phyloP scores from a whole-genome alignment of 495 filamentous ascomycete species.

The Tuber calosporum region DNA sequence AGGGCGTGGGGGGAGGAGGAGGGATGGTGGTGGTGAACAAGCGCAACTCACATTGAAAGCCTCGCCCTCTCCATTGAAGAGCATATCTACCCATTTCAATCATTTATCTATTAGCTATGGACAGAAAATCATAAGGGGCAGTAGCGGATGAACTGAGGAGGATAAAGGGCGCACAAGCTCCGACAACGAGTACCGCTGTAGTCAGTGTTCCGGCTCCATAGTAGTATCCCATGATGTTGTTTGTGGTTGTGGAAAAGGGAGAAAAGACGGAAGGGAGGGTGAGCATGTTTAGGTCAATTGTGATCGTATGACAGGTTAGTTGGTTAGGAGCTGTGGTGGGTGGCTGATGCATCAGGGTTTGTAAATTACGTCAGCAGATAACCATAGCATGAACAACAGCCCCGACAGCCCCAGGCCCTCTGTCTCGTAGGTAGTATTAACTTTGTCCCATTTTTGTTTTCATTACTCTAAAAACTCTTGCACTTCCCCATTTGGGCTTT shows the following conservation, averaged over 20 bases:
- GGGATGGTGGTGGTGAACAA: conserved; percentile 2
- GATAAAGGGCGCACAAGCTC: conserved; percentile 60
- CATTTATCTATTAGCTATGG: conserved; percentile 43
- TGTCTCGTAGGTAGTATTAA: neutral
- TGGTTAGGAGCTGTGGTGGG: neutral
- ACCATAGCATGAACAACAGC: neutral
- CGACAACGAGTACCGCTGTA: conserved; percentile 69
- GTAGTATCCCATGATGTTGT: conserved; percentile 33
- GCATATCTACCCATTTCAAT: conserved; percentile 64
- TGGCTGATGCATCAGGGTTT: neutral
- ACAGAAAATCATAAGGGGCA: conserved; percentile 12
- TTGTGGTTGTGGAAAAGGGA: conserved; percentile 9
- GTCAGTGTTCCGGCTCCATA: conserved; percentile 64
- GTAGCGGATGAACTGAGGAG: conserved; percentile 7
- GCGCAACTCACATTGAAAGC: conserved; percentile 73
- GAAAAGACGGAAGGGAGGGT: conserved; percentile 9
- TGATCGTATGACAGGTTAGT: conserved; percentile 13
- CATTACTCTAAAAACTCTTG: neutral
- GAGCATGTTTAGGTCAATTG: conserved; percentile 17
- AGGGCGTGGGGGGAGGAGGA: neutral
- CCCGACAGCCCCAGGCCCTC: neutral
- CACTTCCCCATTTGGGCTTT: neutral
- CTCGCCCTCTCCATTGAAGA: conserved; percentile 94
- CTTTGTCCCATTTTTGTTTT: neutral
- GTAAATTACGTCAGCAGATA: neutral